A percentile compares a stretch with the other conserved stretches of the same genome.
phyloP scores from a whole-genome alignment of 1,284 basidiomycete species.

The Coniferiporia weirii region DNA sequence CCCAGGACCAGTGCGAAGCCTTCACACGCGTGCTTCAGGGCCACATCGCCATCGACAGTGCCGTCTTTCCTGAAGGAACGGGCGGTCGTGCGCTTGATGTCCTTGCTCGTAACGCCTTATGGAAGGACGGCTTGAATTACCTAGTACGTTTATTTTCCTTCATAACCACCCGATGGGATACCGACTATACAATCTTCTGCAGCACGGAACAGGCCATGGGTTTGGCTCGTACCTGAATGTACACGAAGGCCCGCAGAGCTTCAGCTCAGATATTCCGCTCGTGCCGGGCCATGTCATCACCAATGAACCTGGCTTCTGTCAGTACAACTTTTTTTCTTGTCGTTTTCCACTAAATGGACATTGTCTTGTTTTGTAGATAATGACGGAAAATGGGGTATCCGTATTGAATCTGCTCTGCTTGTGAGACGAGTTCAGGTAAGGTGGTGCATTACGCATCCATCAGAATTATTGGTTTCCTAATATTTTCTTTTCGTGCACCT shows the following conservation, averaged over 20 bases:
- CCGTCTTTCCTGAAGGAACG: conserved; percentile 86
- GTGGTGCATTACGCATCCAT: conserved; percentile 13
- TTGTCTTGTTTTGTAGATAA: conserved; percentile 47
- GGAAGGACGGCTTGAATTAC: conserved; percentile 87
- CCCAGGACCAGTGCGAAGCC: conserved; percentile 78
- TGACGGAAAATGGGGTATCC: conserved; percentile 81
- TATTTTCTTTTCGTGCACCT: not conserved
- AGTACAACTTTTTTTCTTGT: conserved; percentile 28
- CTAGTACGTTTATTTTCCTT: conserved; percentile 40
- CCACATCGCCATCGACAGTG: conserved; percentile 90
- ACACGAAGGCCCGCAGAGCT: conserved; percentile 72
- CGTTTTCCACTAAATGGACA: conserved; percentile 12
- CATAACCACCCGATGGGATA: conserved; percentile 14
- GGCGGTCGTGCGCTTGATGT: conserved; percentile 79
- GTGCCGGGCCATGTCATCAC: conserved; percentile 84
- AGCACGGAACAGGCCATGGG: conserved; percentile 85
- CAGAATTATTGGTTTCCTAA: conserved; percentile 18
- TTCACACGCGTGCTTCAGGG: conserved; percentile 95
- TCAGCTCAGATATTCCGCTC: conserved; percentile 61
- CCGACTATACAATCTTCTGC: conserved; percentile 18
- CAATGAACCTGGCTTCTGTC: conserved; percentile 83
- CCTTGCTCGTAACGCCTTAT: conserved; percentile 79
- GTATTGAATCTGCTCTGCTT: conserved; percentile 80
- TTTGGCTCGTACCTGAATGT: conserved; percentile 79
- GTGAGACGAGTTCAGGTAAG: conserved; percentile 66